phyloP scores from a whole-genome alignment of 768 basidiomycete species.

The Leccinum uliginosum region DNA sequence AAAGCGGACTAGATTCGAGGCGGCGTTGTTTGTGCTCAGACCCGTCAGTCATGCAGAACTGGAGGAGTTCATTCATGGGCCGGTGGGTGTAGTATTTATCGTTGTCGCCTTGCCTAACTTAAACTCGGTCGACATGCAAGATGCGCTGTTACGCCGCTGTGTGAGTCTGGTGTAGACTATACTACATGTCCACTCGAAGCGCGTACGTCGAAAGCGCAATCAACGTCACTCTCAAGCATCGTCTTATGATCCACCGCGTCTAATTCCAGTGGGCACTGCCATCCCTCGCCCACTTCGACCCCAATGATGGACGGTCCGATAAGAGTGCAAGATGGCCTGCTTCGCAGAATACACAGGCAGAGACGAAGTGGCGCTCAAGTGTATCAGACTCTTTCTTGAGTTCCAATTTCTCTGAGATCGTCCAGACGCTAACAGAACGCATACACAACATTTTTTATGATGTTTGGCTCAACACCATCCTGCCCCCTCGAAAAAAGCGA shows the following conservation, averaged over 20 bases:
- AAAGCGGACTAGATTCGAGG: no score
- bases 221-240: constrained; percentile 66
- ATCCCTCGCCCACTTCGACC: constrained; percentile 60
- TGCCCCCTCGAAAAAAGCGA: constrained; percentile 90
- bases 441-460: constrained; percentile 74
- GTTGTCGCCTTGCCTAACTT: no score
- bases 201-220: constrained; percentile 71
- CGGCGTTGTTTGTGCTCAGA: no score
- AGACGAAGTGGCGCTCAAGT: constrained; percentile 91
- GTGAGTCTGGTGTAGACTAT: no score
- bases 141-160: no score
- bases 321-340: constrained; percentile 96
- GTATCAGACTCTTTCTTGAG: constrained; percentile 25
- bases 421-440: constrained; percentile 91
- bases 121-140: no score
- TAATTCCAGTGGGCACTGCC: constrained; percentile 39
- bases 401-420: constrained; percentile 6
- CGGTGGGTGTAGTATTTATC: no score
- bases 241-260: constrained; percentile 43
- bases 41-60: no score
- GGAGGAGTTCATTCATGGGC: no score
- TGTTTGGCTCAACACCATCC: constrained; percentile 87
- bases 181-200: no score
- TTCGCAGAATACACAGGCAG: constrained; percentile 96
- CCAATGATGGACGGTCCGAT: constrained; percentile 93